Evolutionary conservation across 495 filamentous ascomycete genomes (phyloP).

Genomic region (Tuber brumale): DNA sequence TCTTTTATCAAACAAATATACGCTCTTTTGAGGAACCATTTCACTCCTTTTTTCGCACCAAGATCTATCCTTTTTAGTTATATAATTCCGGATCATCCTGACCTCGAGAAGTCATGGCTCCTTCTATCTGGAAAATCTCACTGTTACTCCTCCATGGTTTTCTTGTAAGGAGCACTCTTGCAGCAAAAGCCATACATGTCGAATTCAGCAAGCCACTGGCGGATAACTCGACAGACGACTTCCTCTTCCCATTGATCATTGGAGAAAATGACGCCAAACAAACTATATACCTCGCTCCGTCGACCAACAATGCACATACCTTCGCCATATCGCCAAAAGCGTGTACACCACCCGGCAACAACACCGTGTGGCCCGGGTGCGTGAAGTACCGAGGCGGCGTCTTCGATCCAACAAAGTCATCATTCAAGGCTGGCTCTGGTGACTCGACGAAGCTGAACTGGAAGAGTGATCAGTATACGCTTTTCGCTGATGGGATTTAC

Average conservation of each 20-base stretch:
- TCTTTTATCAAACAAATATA: conserved; percentile 12
- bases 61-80: neutral
- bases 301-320: conserved; percentile 22
- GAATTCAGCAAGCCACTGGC: conserved; percentile 15
- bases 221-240: conserved; percentile 32
- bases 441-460: conserved; percentile 11
- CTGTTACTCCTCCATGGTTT: neutral
- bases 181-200: conserved; percentile 20
- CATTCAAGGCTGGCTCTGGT: conserved; percentile 7
- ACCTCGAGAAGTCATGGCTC: neutral
- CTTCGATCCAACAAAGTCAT: conserved; percentile 21
- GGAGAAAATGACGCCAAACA: conserved; percentile 17
- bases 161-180: neutral
- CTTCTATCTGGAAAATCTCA: neutral
- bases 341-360: conserved; percentile 21
- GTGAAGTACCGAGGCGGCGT: conserved; percentile 28
- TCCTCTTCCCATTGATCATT: conserved; percentile 23
- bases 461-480: conserved; percentile 11
- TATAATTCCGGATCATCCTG: neutral
- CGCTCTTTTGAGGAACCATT: neutral
- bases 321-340: conserved; percentile 27
- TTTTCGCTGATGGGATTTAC: conserved; percentile 25
- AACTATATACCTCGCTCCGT: conserved; percentile 31
- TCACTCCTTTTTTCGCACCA: neutral
- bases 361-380: conserved; percentile 11